Evolutionary conservation across 2,329 filamentous ascomycete genomes (phyloP).

Genomic region (Trichocomaceae sp.): DNA sequence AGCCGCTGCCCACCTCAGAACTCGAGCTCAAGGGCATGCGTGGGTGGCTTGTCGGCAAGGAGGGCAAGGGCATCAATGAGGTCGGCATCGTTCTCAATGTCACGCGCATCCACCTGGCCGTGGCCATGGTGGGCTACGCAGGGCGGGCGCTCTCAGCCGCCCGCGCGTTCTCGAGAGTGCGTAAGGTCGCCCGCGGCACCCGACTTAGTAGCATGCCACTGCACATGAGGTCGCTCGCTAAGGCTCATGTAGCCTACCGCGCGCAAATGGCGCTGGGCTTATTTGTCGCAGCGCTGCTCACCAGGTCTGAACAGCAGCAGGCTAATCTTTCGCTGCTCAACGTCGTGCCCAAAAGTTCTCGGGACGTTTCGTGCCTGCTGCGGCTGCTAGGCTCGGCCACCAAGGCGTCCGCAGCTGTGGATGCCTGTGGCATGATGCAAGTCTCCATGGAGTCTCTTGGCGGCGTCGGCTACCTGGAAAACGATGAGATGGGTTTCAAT

Average conservation of each 20-base stretch:
- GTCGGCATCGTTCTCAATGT: constrained; percentile 64
- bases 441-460: constrained; percentile 28
- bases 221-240: constrained; percentile 34
- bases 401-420: constrained; percentile 23
- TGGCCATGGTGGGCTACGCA: constrained; percentile 33
- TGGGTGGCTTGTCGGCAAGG: constrained; percentile 58
- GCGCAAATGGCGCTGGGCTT: constrained; percentile 33
- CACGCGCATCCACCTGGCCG: constrained; percentile 44
- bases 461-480: constrained; percentile 27
- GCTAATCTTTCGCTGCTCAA: neutral
- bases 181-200: constrained; percentile 29
- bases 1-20: constrained; percentile 64
- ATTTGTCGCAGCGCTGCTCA: constrained; percentile 30
- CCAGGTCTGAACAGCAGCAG: constrained; percentile 22
- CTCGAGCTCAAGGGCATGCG: constrained; percentile 58
- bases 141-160: constrained; percentile 35
- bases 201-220: constrained; percentile 34
- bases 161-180: constrained; percentile 35
- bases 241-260: constrained; percentile 33
- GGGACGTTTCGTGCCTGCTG: constrained; percentile 19
- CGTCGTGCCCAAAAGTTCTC: constrained; percentile 19
- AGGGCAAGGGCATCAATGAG: constrained; percentile 61
- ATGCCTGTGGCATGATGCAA: constrained; percentile 17
- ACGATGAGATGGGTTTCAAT: constrained; percentile 54
- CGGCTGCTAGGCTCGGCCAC: constrained; percentile 28